Evolutionary conservation across 345 rosid genomes (phyloP).

Genomic region (Draba incana): DNA sequence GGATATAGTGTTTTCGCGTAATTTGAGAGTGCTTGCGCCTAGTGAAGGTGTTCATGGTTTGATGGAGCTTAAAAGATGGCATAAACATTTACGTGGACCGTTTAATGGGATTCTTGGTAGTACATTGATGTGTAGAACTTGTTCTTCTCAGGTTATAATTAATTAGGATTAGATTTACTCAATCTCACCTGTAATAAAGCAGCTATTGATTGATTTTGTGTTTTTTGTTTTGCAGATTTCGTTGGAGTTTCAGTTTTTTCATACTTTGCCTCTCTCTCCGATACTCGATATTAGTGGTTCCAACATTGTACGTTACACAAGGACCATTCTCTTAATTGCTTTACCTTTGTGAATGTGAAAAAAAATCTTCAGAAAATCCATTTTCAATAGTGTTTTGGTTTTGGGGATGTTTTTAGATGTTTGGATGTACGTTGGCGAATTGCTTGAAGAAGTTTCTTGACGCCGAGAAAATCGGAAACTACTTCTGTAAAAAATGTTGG

Average conservation of each 20-base stretch:
- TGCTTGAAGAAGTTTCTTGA: conserved; percentile 69
- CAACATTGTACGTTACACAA: conserved; percentile 70
- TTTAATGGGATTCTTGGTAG: conserved; percentile 79
- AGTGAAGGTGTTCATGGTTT: conserved; percentile 34
- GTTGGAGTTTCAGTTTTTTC: conserved; percentile 83
- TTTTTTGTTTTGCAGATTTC: conserved; percentile 62
- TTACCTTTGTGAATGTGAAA: not conserved
- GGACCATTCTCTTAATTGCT: conserved; percentile 48
- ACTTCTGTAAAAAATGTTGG: conserved; percentile 82
- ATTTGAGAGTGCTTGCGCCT: conserved; percentile 56
- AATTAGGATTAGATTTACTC: not conserved
- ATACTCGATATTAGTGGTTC: conserved; percentile 53
- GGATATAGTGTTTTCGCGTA: conserved; percentile 48
- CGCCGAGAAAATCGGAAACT: conserved; percentile 68
- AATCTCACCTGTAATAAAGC: not conserved
- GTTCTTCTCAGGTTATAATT: conserved; percentile 61
- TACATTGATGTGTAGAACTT: conserved; percentile 69
- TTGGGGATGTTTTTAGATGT: conserved; percentile 47
- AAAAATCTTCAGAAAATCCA: not conserved
- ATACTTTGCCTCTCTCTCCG: conserved; percentile 74
- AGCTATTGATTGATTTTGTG: not conserved
- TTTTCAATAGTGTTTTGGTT: conserved; percentile 1
- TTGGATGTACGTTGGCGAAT: conserved; percentile 63
- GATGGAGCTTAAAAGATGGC: conserved; percentile 76
- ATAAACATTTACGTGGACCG: conserved; percentile 82